phyloP scores from a whole-genome alignment of 2,329 filamentous ascomycete genomes.

The Coniochaeta sp. region DNA sequence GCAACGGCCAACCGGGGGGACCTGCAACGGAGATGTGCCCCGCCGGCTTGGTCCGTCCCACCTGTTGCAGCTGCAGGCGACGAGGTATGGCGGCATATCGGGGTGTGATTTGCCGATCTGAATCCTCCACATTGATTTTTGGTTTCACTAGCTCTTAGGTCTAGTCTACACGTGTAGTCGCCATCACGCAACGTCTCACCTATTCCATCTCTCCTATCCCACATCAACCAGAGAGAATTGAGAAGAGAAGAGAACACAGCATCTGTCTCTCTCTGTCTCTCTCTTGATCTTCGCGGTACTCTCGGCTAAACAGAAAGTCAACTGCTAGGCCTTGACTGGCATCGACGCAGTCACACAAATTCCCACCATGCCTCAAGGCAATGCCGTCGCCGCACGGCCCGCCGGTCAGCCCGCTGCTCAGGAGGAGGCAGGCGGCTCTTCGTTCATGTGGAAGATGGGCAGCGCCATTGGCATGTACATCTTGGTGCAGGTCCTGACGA shows the following conservation, averaged over 20 bases:
- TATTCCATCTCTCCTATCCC: not conserved
- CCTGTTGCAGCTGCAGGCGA: no score
- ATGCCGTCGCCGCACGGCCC: not conserved
- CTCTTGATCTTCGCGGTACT: not conserved
- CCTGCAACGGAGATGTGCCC: not conserved
- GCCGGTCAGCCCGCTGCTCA: not conserved
- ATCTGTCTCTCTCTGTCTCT: not conserved
- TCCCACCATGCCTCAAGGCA: constrained; percentile 1
- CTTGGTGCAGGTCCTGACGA: constrained; percentile 50
- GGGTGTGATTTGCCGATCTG: not conserved
- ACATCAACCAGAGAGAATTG: not conserved
- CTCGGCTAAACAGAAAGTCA: not conserved
- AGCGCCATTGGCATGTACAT: constrained; percentile 49
- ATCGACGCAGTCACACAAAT: not conserved
- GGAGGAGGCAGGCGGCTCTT: constrained; percentile 8
- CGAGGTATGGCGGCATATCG: not conserved
- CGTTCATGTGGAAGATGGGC: constrained; percentile 37
- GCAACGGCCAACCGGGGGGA: no score
- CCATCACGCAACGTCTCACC: not conserved
- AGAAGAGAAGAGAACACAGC: not conserved
- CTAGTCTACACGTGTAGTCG: not conserved
- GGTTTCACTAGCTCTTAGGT: no score
- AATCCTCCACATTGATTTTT: not conserved
- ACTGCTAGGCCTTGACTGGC: not conserved
- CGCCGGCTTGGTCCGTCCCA: not conserved